Conservation (phyloP, 1,139 yeast species). For the Geotrichum bryndzae region DNA sequence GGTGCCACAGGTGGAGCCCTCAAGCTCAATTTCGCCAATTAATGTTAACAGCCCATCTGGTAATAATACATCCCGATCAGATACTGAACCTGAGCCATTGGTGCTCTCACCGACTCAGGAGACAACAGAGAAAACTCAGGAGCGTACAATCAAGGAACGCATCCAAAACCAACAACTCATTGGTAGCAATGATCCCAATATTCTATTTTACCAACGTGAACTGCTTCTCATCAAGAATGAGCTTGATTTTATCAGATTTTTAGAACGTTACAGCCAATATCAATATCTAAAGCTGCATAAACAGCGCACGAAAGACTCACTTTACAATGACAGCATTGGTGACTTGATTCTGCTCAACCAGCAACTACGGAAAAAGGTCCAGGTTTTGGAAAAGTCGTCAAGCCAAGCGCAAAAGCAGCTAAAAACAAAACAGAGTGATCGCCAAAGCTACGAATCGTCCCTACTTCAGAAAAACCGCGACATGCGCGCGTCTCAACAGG, state of each 20-base stretch:
- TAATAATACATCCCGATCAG: conserved; percentile 8
- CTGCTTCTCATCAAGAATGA: conserved; percentile 55
- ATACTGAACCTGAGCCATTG: conserved; percentile 12
- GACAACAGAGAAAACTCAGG: not conserved
- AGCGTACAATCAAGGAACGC: not conserved
- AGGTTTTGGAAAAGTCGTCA: conserved; percentile 1
- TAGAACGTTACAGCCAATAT: conserved; percentile 48
- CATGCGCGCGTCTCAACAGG: conserved; percentile 20
- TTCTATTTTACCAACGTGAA: conserved; percentile 53
- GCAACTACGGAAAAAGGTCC: conserved; percentile 1
- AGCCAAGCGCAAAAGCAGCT: conserved; percentile 13
- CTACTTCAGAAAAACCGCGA: conserved; percentile 25
- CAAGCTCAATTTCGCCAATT: conserved; percentile 16
- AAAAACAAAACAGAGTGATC: conserved; percentile 9
- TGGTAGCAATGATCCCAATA: conserved; percentile 11
- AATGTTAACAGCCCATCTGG: conserved; percentile 19
- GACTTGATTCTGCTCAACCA: conserved; percentile 9
- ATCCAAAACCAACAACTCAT: conserved; percentile 12
- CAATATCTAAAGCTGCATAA: conserved; percentile 40
- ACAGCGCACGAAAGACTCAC: conserved; percentile 34
- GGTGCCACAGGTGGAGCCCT: conserved; percentile 20
- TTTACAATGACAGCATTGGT: conserved; percentile 18
- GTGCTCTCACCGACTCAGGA: conserved; percentile 2
- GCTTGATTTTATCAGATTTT: conserved; percentile 53
- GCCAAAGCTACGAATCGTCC: conserved; percentile 12